A percentile compares a stretch with the other conserved stretches of the same genome.
Conservation (phyloP, 1,284 basidiomycete genomes). For the Ustilago hordei region DNA sequence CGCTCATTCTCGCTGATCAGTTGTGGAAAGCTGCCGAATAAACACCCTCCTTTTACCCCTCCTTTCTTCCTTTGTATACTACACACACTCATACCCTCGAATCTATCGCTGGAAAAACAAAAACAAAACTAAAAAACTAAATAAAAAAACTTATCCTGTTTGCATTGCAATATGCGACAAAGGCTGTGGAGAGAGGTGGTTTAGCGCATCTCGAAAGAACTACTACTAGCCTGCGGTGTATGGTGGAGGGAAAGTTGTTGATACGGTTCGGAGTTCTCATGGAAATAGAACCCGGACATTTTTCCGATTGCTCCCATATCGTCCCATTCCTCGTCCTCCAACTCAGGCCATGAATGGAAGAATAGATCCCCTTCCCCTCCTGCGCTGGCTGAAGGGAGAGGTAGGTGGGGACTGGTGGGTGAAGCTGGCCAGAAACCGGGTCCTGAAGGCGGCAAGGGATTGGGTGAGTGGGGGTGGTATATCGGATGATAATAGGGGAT, state of each 20-base stretch:
- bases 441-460: conserved; percentile 15
- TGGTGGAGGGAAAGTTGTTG: conserved; percentile 72
- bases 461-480: conserved; percentile 36
- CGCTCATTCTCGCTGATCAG: conserved; percentile 49
- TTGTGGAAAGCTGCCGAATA: conserved; percentile 59
- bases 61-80: neutral
- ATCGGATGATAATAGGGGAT: conserved; percentile 29
- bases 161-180: neutral
- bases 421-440: conserved; percentile 43
- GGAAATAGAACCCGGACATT: conserved; percentile 93
- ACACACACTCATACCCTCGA: neutral
- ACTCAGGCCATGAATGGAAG: conserved; percentile 15
- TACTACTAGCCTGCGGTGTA: conserved; percentile 65
- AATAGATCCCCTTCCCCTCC: conserved; percentile 20
- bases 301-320: conserved; percentile 51
- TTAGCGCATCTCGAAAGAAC: conserved; percentile 71
- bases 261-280: conserved; percentile 87
- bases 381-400: conserved; percentile 5
- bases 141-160: no score
- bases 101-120: neutral
- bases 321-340: conserved; percentile 31
- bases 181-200: neutral
- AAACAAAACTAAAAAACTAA: no score
- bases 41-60: neutral
- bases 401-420: conserved; percentile 30